Conservation (phyloP, 139 green algal species). For the Tetraselmis striata region DNA sequence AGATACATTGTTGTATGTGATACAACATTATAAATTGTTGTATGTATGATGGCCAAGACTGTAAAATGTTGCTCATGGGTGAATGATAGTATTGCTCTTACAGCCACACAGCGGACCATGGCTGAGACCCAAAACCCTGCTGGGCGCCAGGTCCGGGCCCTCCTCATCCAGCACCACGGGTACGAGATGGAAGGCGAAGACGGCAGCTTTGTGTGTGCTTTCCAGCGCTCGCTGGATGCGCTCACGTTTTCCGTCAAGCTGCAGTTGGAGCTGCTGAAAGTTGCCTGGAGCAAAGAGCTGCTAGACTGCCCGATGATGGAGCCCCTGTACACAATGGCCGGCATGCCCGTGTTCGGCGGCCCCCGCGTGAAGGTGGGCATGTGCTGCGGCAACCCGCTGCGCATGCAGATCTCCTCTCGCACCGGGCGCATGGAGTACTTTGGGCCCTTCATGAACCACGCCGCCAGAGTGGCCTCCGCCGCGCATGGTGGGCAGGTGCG, state of each 20-base stretch:
- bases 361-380: background rate
- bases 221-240: background rate
- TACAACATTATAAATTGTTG: no score
- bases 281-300: background rate
- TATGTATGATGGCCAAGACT: no score
- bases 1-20: no score
- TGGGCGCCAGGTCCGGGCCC: background rate
- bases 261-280: background rate
- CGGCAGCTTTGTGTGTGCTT: background rate
- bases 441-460: background rate
- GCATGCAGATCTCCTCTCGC: background rate
- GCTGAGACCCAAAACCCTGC: no score
- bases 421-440: background rate
- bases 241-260: background rate
- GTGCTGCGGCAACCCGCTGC: background rate
- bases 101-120: no score
- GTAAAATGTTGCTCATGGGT: no score
- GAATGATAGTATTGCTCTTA: no score
- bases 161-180: background rate
- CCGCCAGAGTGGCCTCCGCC: background rate
- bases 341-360: background rate
- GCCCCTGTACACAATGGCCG: background rate
- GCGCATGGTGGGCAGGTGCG: background rate
- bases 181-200: background rate
- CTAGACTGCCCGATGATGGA: background rate